Conservation (phyloP, 768 basidiomycete genomes). For the Termitomyces sp. region DNA sequence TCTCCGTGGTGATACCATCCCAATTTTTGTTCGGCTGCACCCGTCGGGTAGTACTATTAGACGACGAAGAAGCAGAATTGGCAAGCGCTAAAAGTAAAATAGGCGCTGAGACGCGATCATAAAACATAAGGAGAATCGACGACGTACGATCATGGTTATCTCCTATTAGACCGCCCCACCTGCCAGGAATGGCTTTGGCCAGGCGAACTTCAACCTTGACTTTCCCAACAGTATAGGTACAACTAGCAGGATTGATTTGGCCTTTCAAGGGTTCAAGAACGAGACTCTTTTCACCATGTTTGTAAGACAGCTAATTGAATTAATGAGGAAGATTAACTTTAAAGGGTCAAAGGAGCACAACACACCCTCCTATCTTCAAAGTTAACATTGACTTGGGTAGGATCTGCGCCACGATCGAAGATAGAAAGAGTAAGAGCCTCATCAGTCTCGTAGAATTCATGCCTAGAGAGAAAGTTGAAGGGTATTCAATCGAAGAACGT, state of each 20-base stretch:
- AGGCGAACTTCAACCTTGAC: conserved; percentile 88
- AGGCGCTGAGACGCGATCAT: not conserved
- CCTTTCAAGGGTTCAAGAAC: conserved; percentile 77
- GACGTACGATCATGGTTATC: conserved; percentile 71
- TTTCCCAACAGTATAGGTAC: conserved; percentile 66
- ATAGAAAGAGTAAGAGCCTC: conserved; percentile 67
- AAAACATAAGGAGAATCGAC: not conserved
- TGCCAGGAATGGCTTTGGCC: conserved; percentile 54
- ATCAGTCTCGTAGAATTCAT: conserved; percentile 88
- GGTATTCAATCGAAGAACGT: not conserved
- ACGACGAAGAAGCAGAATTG: conserved; percentile 22
- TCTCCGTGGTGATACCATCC: conserved; percentile 73
- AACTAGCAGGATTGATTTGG: conserved; percentile 61
- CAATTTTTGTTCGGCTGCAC: conserved; percentile 67
- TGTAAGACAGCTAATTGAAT: conserved; percentile 45
- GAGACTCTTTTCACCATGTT: conserved; percentile 65
- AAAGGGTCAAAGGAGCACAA: not conserved
- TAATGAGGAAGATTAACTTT: not conserved
- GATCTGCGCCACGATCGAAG: conserved; percentile 74
- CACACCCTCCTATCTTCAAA: conserved; percentile 63
- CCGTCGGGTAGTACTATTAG: conserved; percentile 25
- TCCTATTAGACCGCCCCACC: conserved; percentile 75
- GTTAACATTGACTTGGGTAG: conserved; percentile 50
- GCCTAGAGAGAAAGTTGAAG: conserved; percentile 32
- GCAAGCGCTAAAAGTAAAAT: conserved; percentile 20